Evolutionary conservation across 164 flowering plant species (phyloP), one percentile per base, ranked within the genome.

Genomic region (Dillenia suffruticosa): DNA sequence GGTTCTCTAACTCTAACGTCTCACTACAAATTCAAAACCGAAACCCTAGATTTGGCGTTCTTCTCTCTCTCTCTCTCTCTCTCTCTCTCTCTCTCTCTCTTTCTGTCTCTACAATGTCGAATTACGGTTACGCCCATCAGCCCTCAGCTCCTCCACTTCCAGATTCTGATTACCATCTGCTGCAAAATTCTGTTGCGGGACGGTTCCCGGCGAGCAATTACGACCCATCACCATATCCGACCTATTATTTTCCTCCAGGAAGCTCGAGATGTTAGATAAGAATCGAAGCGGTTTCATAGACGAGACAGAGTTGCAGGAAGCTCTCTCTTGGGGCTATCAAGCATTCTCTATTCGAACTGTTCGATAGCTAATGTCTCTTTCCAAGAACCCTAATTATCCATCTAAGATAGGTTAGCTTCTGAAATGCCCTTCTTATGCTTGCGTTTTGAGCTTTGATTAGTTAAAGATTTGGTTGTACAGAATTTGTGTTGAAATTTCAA

Each of bases 231-330:
- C 70, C 7, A 45, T 49, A 15, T 58, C 59, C 8, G 70, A 64
- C 40, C 40, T 0, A 32, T 32, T 4, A 32, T 51, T 86, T 86
- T 68, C 84, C 90, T 0, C 75, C 84, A 24, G 92, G 85, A 51
- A 87, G 69, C 86, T 88, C 67, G 76, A 86, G 74, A 77, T 78
- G 82, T 89, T 81, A 17, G 95, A 90, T 56, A 77, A 78, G 60
- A 89, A 90, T 62, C 44, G 81, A 32, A 88, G 90, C 62, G 97
- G 97, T n/a, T 86, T 74, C 58, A 79, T 88, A 2, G 97, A 88
- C 47, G 91, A 82, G 62, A 77, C 12, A 12, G 95, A 88, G 77
- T 63, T 86, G 62, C 91, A 81, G 63, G 70, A 73, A 54, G 90
- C 89, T 17, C 82, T 90, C 1, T 79, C 86, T 54, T 73, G 72